phyloP scores from a whole-genome alignment of 2,329 filamentous ascomycete genomes.

The Amauroascus verrucosus region DNA sequence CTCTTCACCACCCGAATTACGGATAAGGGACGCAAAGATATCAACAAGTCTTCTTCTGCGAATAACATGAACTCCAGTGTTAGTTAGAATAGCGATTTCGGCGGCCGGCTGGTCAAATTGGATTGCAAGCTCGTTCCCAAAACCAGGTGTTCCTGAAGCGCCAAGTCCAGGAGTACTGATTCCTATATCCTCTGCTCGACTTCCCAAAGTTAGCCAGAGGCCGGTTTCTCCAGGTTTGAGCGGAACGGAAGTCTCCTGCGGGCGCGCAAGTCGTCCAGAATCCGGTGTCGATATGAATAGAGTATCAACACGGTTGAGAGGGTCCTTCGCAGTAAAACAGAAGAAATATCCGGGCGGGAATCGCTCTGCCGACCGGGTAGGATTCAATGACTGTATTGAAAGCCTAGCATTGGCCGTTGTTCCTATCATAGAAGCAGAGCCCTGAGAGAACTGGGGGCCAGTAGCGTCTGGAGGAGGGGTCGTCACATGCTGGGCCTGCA shows the following conservation, averaged over 20 bases:
- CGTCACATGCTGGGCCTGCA: conserved; percentile 96
- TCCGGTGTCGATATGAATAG: conserved; percentile 84
- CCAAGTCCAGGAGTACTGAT: conserved; percentile 64
- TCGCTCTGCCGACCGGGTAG: conserved; percentile 35
- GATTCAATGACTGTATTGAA: conserved; percentile 37
- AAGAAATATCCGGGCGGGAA: conserved; percentile 89
- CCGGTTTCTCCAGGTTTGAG: conserved; percentile 66
- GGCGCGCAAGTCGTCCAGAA: conserved; percentile 64
- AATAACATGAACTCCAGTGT: conserved; percentile 78
- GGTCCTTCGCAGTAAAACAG: conserved; percentile 61
- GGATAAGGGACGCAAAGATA: conserved; percentile 74
- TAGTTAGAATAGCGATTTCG: conserved; percentile 85
- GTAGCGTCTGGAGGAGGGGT: conserved; percentile 58
- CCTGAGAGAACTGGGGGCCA: conserved; percentile 21
- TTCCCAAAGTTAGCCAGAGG: conserved; percentile 65
- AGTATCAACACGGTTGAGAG: conserved; percentile 49
- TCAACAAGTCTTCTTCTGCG: conserved; percentile 78
- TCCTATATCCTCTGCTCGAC: conserved; percentile 67
- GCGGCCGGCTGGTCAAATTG: conserved; percentile 76
- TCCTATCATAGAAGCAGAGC: conserved; percentile 17
- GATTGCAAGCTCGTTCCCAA: conserved; percentile 91
- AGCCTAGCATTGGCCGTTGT: conserved; percentile 40
- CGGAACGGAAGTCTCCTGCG: conserved; percentile 42
- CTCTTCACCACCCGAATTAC: conserved; percentile 59
- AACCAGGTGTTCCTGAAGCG: conserved; percentile 58